These are phyloP conservation scores for Leishmania amazonensis DNA, from an alignment of 208 protist species.

Conservation along the genomic window DNA sequence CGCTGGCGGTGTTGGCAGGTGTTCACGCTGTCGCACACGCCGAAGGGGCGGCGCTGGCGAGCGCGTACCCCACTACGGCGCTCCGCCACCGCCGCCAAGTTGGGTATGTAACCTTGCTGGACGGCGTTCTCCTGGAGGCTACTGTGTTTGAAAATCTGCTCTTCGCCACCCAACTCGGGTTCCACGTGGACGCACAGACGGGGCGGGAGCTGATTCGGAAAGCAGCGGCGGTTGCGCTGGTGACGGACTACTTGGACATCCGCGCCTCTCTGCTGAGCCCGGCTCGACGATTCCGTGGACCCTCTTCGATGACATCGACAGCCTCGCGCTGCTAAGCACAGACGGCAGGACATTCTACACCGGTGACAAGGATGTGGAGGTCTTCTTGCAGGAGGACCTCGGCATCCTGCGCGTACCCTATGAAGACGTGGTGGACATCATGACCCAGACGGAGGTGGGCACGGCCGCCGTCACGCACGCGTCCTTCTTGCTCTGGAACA, in stretches of 20 bases:
- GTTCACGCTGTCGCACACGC: slow-evolving; percentile 62
- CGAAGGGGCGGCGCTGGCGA: slow-evolving; percentile 52
- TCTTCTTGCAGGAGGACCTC: slow-evolving; percentile 38
- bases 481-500: slow-evolving; percentile 26
- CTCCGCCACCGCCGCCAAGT: slow-evolving; percentile 23
- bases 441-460: slow-evolving; percentile 44
- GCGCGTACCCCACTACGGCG: slow-evolving; percentile 26
- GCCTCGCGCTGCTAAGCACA: slow-evolving; percentile 43
- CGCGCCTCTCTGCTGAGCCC: slow-evolving; percentile 1
- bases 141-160: slow-evolving; percentile 69
- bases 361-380: slow-evolving; percentile 31
- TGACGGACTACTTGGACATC: slow-evolving; percentile 32
- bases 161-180: slow-evolving; percentile 45
- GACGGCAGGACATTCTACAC: slow-evolving; percentile 49
- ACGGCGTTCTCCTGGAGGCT: slow-evolving; percentile 61
- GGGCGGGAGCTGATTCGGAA: slow-evolving; percentile 59
- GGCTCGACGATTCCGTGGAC: slow-evolving; percentile 31
- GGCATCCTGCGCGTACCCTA: slow-evolving; percentile 28
- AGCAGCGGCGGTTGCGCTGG: slow-evolving; percentile 66
- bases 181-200: slow-evolving; percentile 50
- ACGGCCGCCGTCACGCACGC: slow-evolving; percentile 23
- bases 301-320: slow-evolving; percentile 38
- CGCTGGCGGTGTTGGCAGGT: slow-evolving; percentile 31
- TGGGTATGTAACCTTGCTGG: slow-evolving; percentile 49
- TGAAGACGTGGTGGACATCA: slow-evolving; percentile 53